A percentile compares a stretch with the other conserved stretches of the same genome.
Conservation (phyloP, 2,329 filamentous ascomycete species). For the Ophiostoma ips region DNA sequence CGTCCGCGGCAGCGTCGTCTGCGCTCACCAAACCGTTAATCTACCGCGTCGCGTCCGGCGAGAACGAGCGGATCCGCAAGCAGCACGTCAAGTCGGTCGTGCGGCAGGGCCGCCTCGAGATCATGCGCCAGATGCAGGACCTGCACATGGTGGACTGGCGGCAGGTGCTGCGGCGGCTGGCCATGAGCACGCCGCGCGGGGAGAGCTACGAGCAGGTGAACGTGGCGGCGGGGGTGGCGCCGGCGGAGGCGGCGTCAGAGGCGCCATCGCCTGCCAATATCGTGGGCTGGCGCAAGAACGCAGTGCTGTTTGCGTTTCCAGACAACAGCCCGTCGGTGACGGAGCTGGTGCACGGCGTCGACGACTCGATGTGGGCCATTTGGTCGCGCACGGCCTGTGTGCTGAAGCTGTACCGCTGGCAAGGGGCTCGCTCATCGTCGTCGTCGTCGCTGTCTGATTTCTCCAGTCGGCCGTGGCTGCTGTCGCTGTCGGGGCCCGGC, state of each 20-base stretch:
- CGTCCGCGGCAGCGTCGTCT: slow-evolving; percentile 14
- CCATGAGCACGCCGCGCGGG: slow-evolving; percentile 21
- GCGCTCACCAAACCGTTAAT: slow-evolving; percentile 18
- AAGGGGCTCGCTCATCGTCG: neutral
- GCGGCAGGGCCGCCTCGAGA: slow-evolving; percentile 25
- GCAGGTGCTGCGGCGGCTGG: slow-evolving; percentile 25
- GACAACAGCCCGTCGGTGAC: slow-evolving; percentile 8
- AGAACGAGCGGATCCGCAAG: slow-evolving; percentile 14
- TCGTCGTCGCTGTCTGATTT: neutral
- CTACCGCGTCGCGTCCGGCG: slow-evolving; percentile 13
- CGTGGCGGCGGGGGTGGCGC: neutral
- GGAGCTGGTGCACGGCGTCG: slow-evolving; percentile 12
- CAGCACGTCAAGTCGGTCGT: slow-evolving; percentile 17
- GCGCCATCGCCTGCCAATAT: neutral
- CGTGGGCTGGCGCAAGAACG: slow-evolving; percentile 9
- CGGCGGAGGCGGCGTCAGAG: neutral
- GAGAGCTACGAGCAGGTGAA: neutral
- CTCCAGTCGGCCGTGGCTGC: slow-evolving; percentile 9
- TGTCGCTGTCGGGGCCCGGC: slow-evolving; percentile 17
- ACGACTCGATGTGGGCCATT: slow-evolving; percentile 18
- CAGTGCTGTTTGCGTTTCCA: slow-evolving; percentile 17
- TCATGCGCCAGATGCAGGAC: slow-evolving; percentile 19
- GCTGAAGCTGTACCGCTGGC: slow-evolving; percentile 14
- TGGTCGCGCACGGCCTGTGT: slow-evolving; percentile 15
- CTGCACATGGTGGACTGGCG: slow-evolving; percentile 26